Conservation (phyloP, 129 eudicot species). For the Dittrichia graveolens region DNA sequence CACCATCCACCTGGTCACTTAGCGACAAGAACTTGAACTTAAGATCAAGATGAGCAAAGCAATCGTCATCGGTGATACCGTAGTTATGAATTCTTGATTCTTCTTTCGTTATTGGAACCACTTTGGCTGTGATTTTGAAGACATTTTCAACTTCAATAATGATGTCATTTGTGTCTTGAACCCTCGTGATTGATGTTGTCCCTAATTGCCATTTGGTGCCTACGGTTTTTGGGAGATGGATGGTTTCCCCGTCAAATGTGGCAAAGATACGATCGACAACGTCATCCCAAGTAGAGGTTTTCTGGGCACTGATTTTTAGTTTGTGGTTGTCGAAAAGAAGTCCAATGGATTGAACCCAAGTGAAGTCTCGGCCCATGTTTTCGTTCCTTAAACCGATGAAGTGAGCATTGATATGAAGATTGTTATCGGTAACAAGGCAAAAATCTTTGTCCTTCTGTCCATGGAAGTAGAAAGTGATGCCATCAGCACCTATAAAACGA, state of each 20-base stretch:
- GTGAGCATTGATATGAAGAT: conserved; percentile 77
- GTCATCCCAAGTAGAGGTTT: conserved; percentile 64
- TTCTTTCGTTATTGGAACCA: conserved; percentile 62
- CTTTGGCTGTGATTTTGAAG: conserved; percentile 61
- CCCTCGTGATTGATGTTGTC: conserved; percentile 41
- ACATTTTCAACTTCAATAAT: conserved; percentile 48
- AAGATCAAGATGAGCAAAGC: conserved; percentile 79
- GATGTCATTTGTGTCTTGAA: conserved; percentile 40
- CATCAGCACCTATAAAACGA: conserved; percentile 72
- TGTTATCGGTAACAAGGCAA: conserved; percentile 72
- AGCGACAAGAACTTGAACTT: conserved; percentile 65
- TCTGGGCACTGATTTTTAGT: conserved; percentile 51
- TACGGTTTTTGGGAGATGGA: conserved; percentile 36
- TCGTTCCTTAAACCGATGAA: conserved; percentile 64
- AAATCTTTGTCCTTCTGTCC: conserved; percentile 71
- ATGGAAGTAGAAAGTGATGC: conserved; percentile 82
- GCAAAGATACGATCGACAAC: conserved; percentile 51
- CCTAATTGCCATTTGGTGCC: conserved; percentile 52
- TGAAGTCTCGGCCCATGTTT: conserved; percentile 72
- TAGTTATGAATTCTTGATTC: conserved; percentile 67
- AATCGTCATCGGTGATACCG: conserved; percentile 53
- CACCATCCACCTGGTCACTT: conserved; percentile 52
- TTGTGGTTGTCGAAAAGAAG: conserved; percentile 56
- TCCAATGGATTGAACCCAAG: conserved; percentile 77
- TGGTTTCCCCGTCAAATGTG: conserved; percentile 42